Evolutionary conservation across 768 basidiomycete species (phyloP).

Genomic region (Tricholoma bakamatsutake): DNA sequence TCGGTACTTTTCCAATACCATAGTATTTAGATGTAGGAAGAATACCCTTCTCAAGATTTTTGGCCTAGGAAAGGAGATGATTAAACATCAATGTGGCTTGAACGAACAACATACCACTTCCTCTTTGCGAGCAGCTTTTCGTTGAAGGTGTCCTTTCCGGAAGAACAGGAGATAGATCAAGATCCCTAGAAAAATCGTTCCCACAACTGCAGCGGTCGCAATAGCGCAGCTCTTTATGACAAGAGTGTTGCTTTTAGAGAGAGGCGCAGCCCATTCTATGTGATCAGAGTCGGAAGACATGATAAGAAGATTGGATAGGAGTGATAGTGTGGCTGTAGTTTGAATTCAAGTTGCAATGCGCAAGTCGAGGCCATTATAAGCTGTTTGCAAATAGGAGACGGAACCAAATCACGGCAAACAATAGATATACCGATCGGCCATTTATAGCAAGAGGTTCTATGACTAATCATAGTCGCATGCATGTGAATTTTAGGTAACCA

Average conservation of each 20-base stretch:
- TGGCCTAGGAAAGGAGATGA: not conserved
- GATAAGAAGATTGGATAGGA: not conserved
- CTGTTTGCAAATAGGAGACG: conserved; percentile 2
- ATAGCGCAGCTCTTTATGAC: not conserved
- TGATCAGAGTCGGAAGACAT: not conserved
- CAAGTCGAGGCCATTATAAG: not conserved
- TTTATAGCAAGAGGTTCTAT: not conserved
- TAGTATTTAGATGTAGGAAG: not conserved
- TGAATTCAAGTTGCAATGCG: not conserved
- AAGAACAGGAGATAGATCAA: not conserved
- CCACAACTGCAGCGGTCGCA: not conserved
- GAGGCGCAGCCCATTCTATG: not conserved
- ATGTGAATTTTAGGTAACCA: conserved; percentile 41
- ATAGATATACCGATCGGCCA: not conserved
- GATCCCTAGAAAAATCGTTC: not conserved
- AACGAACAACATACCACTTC: not conserved
- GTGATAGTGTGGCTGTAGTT: not conserved
- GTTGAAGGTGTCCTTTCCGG: not conserved
- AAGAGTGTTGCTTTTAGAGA: not conserved
- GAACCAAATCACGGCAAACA: conserved; percentile 3
- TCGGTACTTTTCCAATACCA: not conserved
- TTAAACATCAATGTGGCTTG: not conserved
- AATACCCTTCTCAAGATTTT: not conserved
- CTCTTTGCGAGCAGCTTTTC: not conserved
- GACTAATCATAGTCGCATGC: not conserved